Base-by-base conservation (phyloP, 2,329 filamentous ascomycete species). In the Zasmidium angulare region DNA sequence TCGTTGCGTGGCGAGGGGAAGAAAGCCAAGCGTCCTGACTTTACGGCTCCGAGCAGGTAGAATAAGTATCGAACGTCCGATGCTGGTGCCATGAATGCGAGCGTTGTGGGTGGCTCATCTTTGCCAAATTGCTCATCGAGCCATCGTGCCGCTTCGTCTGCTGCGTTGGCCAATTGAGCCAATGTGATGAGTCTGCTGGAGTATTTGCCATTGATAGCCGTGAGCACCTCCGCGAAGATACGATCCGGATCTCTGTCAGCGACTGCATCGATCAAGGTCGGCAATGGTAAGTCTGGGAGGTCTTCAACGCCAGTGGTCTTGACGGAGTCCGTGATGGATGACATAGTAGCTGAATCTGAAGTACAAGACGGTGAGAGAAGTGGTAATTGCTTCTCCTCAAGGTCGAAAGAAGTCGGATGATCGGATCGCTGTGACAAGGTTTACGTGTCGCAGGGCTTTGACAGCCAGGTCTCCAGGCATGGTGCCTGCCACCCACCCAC, bases 1-100 rank as follows among this genome's bases (percentile, higher is more conserved):
- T 63, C 61, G 23, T 63, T 63, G 19, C 55, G 46, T 20, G 61
- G 61, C 9, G 61, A 63, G 46, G 61, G 58, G 19, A 63, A 63
- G 53, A 63, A 63, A 9, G 61, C 61, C 24, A 63, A n/a, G 1
- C 61, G 52, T 24, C 51, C 56, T 9, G 54, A 60, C 46, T 63
- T 63, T n/a, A 56, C 49, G 7, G 55, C 61, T 2, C 55, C 61
- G 17, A 63, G 29, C 61, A 63, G 57, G 19, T 60, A 36, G 12
- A 63, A 56, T 49, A 54, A 54, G 22, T 60, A 63, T 21, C 58
- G 43, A n/a, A 63, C 17, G 22, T 63, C 61, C 4, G 53, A 50
- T 17, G 55, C 58, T 14, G 58, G 29, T 20, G 24, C 54, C 31
- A 63, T 53, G 31, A 58, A 60, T 1, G 58, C 58, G 11, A 63